Percentiles rank a stretch among this genome's conserved stretches.
Evolutionary conservation across 108 stramenopile genomes (phyloP).

Genomic region (Cyclostephanos tholiformis): DNA sequence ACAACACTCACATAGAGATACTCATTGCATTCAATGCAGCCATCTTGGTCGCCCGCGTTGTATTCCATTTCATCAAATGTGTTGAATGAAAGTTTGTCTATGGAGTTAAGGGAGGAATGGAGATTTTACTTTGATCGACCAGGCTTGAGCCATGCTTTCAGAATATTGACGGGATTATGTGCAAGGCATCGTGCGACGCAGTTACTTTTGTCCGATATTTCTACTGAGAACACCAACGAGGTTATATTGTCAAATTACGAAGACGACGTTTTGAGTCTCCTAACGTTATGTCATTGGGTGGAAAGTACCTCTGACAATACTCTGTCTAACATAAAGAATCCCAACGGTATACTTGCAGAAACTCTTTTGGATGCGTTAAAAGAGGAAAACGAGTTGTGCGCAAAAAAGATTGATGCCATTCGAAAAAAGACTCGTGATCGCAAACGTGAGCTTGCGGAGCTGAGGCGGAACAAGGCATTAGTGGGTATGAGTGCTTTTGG

Average conservation of each 20-base stretch:
- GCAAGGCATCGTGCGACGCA: conserved; percentile 65
- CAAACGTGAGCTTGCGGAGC: conserved; percentile 81
- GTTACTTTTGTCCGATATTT: conserved; percentile 22
- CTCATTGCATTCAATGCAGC: conserved; percentile 5
- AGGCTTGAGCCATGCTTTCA: conserved; percentile 64
- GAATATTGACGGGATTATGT: conserved; percentile 71
- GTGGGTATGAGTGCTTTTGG: conserved; percentile 63
- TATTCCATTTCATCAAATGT: conserved; percentile 46
- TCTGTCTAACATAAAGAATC: conserved; percentile 49
- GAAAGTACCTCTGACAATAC: conserved; percentile 82
- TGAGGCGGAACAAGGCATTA: conserved; percentile 70
- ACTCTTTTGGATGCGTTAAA: conserved; percentile 77
- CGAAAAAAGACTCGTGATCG: conserved; percentile 71
- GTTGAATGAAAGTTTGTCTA: not conserved
- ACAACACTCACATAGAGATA: not conserved
- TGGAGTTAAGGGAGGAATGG: conserved; percentile 53
- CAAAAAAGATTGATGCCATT: conserved; percentile 43
- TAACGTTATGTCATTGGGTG: conserved; percentile 79
- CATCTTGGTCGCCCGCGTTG: conserved; percentile 78
- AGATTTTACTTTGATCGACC: conserved; percentile 55
- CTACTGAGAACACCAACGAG: not conserved
- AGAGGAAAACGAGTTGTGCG: conserved; percentile 45
- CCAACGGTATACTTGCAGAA: conserved; percentile 76
- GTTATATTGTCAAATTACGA: conserved; percentile 14
- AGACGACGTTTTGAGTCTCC: conserved; percentile 19